phyloP scores from a whole-genome alignment of 2,329 filamentous ascomycete species.

The Pseudogymnoascus destructans region DNA sequence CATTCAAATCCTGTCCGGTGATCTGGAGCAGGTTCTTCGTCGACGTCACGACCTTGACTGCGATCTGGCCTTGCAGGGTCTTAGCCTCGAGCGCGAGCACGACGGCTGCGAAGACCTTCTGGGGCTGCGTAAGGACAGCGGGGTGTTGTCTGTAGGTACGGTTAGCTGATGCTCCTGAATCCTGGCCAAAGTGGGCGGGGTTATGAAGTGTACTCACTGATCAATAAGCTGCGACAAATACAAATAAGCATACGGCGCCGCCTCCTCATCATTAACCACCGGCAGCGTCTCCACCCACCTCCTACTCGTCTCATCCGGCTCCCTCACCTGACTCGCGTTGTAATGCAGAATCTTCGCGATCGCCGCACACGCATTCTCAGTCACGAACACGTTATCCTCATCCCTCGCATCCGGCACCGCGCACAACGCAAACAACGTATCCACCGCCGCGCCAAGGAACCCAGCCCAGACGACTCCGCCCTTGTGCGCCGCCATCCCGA shows the following conservation, averaged over 20 bases:
- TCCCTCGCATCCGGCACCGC: constrained; percentile 68
- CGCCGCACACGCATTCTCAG: constrained; percentile 90
- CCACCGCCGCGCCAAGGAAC: constrained; percentile 69
- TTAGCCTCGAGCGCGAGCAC: constrained; percentile 83
- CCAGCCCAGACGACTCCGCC: constrained; percentile 78
- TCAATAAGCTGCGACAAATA: constrained; percentile 87
- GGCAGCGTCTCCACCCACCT: constrained; percentile 88
- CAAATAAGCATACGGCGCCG: constrained; percentile 87
- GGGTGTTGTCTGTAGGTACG: constrained; percentile 63
- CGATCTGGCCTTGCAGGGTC: constrained; percentile 74
- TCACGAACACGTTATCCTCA: constrained; percentile 92
- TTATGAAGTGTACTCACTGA: constrained; percentile 52
- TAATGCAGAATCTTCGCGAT: constrained; percentile 96
- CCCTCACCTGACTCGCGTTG: constrained; percentile 63
- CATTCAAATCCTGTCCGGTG: constrained; percentile 61
- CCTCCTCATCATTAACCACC: constrained; percentile 90
- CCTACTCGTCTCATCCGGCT: constrained; percentile 61
- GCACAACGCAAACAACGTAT: constrained; percentile 72
- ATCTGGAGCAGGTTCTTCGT: constrained; percentile 66
- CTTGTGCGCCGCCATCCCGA: constrained; percentile 88
- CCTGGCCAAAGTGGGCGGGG: not conserved
- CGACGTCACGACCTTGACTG: constrained; percentile 59
- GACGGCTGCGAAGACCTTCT: constrained; percentile 72
- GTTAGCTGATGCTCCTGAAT: constrained; percentile 21
- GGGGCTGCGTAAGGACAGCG: constrained; percentile 61